Evolutionary conservation across 192 early-diverging fungal species (phyloP).

Genomic region (Coemansia aciculifera): DNA sequence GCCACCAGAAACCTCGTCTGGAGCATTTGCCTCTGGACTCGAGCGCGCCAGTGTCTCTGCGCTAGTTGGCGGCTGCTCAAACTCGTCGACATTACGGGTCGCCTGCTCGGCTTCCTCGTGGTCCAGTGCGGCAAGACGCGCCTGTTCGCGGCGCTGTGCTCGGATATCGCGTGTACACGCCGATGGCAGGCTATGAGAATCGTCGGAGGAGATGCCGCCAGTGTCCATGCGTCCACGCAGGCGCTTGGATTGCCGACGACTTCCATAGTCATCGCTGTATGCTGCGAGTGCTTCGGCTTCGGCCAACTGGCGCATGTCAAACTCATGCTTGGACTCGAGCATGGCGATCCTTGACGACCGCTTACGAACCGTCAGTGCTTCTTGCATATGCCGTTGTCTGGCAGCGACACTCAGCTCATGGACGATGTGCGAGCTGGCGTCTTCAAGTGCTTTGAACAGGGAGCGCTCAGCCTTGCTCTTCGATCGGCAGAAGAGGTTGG

Average conservation of each 20-base stretch:
- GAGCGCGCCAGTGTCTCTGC: not conserved
- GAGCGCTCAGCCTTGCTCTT: conserved; percentile 14
- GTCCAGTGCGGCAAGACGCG: conserved; percentile 9
- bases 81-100: conserved; percentile 6
- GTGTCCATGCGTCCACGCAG: conserved; percentile 1
- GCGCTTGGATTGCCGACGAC: conserved; percentile 16
- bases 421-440: not conserved
- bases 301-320: not conserved
- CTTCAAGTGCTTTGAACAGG: conserved; percentile 4
- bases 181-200: not conserved
- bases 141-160: conserved; percentile 22
- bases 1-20: not conserved
- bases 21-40: not conserved
- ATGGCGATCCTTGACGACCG: conserved; percentile 21
- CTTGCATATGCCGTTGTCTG: conserved; percentile 11
- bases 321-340: conserved; percentile 9
- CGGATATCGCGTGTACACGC: conserved; percentile 14
- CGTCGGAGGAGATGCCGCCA: not conserved
- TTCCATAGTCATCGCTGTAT: conserved; percentile 1
- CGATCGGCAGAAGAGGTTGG: conserved; percentile 9
- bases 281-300: not conserved
- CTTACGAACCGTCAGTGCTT: conserved; percentile 12
- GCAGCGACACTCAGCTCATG: conserved; percentile 3
- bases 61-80: not conserved
- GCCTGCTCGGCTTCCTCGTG: not conserved